Evolutionary conservation across 495 filamentous ascomycete species (phyloP).

Genomic region (Penicillium coprophilum): DNA sequence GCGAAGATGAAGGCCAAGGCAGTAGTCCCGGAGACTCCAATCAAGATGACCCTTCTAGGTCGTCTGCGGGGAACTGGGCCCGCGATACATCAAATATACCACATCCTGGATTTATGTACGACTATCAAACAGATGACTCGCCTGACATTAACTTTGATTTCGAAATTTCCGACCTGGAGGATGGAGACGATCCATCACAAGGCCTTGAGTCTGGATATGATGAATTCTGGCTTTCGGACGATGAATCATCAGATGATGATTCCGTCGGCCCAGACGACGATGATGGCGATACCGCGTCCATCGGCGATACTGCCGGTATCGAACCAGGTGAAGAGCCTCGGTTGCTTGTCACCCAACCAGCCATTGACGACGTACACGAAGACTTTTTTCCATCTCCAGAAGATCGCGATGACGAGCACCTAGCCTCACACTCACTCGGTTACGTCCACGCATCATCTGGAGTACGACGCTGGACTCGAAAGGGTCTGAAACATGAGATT

Average conservation of each 20-base stretch:
- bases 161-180: constrained; percentile 52
- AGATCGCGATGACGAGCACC: constrained; percentile 69
- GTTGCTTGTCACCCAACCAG: constrained; percentile 79
- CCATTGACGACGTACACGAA: constrained; percentile 79
- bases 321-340: constrained; percentile 69
- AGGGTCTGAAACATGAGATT: constrained; percentile 79
- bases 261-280: constrained; percentile 45
- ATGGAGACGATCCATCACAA: constrained; percentile 39
- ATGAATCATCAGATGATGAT: constrained; percentile 51
- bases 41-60: constrained; percentile 33
- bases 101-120: constrained; percentile 32
- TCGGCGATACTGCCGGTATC: constrained; percentile 83
- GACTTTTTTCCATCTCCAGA: constrained; percentile 68
- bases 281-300: constrained; percentile 61
- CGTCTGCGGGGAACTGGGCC: constrained; percentile 40
- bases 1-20: constrained; percentile 59
- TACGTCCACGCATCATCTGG: constrained; percentile 88
- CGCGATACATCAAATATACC: constrained; percentile 17
- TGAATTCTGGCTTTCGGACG: constrained; percentile 45
- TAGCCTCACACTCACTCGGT: constrained; percentile 73
- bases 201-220: constrained; percentile 33
- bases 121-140: constrained; percentile 34
- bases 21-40: constrained; percentile 39
- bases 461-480: constrained; percentile 65
- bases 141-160: constrained; percentile 42